These are phyloP conservation scores for Polygonum aviculare DNA, from an alignment of 148 eudicot genomes.

Conservation along the genomic window DNA sequence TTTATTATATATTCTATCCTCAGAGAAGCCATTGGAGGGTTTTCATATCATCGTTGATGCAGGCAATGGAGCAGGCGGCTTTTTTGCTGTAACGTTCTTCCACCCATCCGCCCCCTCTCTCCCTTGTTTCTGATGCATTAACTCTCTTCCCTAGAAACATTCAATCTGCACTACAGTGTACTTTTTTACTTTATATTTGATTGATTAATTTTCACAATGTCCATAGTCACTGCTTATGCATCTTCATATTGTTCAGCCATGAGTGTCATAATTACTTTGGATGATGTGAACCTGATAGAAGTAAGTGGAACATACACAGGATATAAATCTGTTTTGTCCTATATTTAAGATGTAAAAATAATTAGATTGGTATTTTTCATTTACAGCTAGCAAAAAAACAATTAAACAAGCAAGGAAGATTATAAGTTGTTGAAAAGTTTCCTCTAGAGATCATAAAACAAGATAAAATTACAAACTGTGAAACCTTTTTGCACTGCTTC, in stretches of 20 bases:
- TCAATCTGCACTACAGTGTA: neutral
- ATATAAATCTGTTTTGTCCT: neutral
- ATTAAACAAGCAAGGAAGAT: neutral
- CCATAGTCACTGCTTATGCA: neutral
- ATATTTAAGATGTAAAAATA: neutral
- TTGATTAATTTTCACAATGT: neutral
- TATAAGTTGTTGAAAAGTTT: neutral
- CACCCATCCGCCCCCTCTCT: too few species aligned
- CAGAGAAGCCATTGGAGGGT: conserved; percentile 97
- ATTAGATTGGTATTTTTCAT: neutral
- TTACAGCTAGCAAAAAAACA: neutral
- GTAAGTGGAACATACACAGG: neutral
- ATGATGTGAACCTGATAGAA: neutral
- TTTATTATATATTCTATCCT: conserved; percentile 16
- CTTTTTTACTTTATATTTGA: neutral
- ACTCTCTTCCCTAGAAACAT: neutral
- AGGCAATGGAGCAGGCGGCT: conserved; percentile 99
- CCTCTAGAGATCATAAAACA: neutral
- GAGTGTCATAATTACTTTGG: neutral
- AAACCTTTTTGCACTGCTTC: neutral
- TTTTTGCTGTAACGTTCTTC: conserved; percentile 65
- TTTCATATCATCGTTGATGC: conserved; percentile 98
- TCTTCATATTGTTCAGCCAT: too few species aligned
- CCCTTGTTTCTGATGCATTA: neutral
- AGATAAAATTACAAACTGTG: neutral